phyloP scores from a whole-genome alignment of 1,139 yeast species.

The Sugiyamaella paludigena region DNA sequence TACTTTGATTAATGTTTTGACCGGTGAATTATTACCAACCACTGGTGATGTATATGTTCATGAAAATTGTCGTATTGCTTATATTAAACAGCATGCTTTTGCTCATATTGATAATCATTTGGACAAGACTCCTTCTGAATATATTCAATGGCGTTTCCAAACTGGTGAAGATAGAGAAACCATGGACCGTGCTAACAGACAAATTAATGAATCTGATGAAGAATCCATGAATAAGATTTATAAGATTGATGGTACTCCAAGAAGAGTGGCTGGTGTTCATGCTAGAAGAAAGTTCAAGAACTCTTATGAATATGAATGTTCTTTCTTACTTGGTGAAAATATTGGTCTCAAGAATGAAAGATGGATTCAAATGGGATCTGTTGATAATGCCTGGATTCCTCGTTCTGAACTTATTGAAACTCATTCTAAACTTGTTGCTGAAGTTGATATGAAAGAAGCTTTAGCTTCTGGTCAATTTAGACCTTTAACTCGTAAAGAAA shows the following conservation, averaged over 20 bases:
- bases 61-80: constrained; percentile 99
- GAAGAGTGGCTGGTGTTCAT: constrained; percentile 94
- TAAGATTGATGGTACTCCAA: constrained; percentile 97
- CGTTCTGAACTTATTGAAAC: constrained; percentile 99
- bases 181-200: constrained; percentile 99
- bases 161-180: constrained; percentile 99
- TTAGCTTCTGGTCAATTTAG: constrained; percentile 99
- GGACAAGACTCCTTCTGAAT: constrained; percentile 99
- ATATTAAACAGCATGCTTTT: constrained; percentile 99
- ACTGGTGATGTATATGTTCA: constrained; percentile 98
- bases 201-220: constrained; percentile 95
- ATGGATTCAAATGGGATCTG: constrained; percentile 99
- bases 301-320: constrained; percentile 99
- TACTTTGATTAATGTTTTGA: constrained; percentile 94
- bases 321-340: constrained; percentile 96
- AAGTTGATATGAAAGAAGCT: constrained; percentile 99
- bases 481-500: constrained; percentile 99
- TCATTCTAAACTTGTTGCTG: constrained; percentile 98
- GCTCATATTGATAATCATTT: constrained; percentile 98
- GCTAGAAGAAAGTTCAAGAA: constrained; percentile 99
- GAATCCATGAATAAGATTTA: constrained; percentile 98
- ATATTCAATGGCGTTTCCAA: constrained; percentile 99
- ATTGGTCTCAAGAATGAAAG: constrained; percentile 98
- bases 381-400: constrained; percentile 99
- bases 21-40: constrained; percentile 99